Base-by-base conservation (phyloP, 352 stramenopile genomes). In the Globisporangium solare region DNA sequence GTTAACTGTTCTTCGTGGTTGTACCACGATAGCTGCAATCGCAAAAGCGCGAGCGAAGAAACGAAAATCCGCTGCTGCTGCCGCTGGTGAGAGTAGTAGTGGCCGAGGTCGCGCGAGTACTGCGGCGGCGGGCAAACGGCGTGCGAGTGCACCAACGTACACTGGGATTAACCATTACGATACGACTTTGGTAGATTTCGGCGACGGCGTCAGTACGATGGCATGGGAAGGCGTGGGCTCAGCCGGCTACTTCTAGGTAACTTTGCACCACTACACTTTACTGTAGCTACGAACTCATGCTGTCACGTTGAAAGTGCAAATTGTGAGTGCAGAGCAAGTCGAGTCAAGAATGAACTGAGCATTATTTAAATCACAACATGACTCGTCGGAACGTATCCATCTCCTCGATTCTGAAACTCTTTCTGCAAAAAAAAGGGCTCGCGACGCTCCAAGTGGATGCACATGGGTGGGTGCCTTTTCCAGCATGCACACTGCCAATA, bases 171-270 rank as follows among this genome's bases (percentile, higher is more conserved):
- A 85, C 42, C 68, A 90, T 52, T 90, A 90, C 47, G 67, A 87
- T 51, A 75, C 63, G 18, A 54, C 50, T 6, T 51, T 46, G n/a
- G 66, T 51, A 18, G 74, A 86, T 24, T 55, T 87, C 56, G 77
- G 74, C 27, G 73, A 83, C 24, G 73, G 76, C 31, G 46, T 88
- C 14, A 75, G 67, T 47, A 88, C 74, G 15, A 83, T 90, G 80
- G 68, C 77, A 27, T 90, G 80, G 80, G 80, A 90, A 61, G 80
- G 80, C 20, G 50, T 88, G 14, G 80, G 80, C 31, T 87, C 76
- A 17, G 77, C 80, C 0, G 75, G 73, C 5, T 90, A 90, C 54
- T 71, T 61, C 46, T 88, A 73, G 76, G 21, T 37, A 43, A n/a
- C 17, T 15, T 43, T 43, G 12, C 17, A 5, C 39, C 31, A 65